Evolutionary conservation across 1,284 basidiomycete species (phyloP).

Genomic region (Cerioporus squamosus): DNA sequence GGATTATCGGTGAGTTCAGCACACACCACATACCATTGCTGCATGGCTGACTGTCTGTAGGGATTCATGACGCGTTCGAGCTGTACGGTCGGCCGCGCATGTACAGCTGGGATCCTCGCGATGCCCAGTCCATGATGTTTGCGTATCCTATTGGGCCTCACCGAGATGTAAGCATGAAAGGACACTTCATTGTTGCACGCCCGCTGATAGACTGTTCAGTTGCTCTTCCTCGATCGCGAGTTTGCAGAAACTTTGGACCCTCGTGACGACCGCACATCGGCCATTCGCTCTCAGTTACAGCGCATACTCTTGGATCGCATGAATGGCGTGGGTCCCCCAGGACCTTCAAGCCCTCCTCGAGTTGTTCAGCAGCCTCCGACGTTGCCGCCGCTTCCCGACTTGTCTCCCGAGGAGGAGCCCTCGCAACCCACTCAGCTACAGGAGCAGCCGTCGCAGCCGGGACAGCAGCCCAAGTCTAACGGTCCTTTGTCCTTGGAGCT

Average conservation of each 20-base stretch:
- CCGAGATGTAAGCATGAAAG: conserved; percentile 61
- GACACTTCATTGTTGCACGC: neutral
- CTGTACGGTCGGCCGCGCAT: conserved; percentile 84
- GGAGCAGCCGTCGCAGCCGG: neutral
- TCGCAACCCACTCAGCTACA: neutral
- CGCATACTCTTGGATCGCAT: conserved; percentile 72
- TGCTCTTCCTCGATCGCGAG: conserved; percentile 90
- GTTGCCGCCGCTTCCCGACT: conserved; percentile 30
- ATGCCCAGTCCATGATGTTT: conserved; percentile 80
- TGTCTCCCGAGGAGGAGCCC: conserved; percentile 9
- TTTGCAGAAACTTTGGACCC: conserved; percentile 81
- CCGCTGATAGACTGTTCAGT: conserved; percentile 42
- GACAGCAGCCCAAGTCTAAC: neutral
- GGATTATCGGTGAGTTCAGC: conserved; percentile 83
- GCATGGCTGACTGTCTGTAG: conserved; percentile 43
- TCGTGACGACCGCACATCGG: conserved; percentile 76
- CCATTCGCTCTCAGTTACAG: conserved; percentile 65
- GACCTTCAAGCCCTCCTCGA: conserved; percentile 16
- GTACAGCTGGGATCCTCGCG: conserved; percentile 88
- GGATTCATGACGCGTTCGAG: conserved; percentile 84
- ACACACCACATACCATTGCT: neutral
- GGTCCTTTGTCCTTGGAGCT: conserved; percentile 33
- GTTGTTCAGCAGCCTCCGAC: conserved; percentile 24
- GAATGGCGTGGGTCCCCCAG: conserved; percentile 40
- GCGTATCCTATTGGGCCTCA: conserved; percentile 78